Conservation (phyloP, 106 monocot genomes). For the Xerophyta viscosa region DNA sequence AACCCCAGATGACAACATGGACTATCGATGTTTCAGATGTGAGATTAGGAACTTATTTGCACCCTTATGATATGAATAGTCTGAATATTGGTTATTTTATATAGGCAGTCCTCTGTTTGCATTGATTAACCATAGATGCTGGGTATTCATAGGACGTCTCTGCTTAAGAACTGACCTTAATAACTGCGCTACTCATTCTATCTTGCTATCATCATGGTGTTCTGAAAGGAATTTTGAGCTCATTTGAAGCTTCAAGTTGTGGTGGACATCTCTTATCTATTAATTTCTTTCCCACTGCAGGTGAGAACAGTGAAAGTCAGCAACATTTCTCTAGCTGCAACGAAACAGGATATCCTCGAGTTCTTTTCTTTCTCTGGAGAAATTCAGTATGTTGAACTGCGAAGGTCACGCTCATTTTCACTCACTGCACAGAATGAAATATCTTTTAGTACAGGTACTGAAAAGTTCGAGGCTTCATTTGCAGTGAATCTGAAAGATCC, state of each 20-base stretch:
- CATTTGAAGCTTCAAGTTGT: too few species aligned
- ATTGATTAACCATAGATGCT: too few species aligned
- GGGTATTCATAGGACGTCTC: too few species aligned
- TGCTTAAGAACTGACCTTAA: too few species aligned
- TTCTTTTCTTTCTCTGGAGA: slow-evolving; percentile 97
- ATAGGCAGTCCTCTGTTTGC: too few species aligned
- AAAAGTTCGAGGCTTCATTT: slow-evolving; percentile 4
- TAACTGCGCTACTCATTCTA: too few species aligned
- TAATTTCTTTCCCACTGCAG: slow-evolving; percentile 27
- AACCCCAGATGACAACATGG: slow-evolving; percentile 28
- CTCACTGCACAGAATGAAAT: neutral
- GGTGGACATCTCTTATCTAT: too few species aligned
- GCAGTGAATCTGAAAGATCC: slow-evolving; percentile 77
- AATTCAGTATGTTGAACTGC: slow-evolving; percentile 75
- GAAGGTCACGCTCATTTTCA: slow-evolving; percentile 34
- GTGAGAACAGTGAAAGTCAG: slow-evolving; percentile 72
- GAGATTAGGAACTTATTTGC: slow-evolving; percentile 3
- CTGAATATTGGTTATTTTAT: too few species aligned
- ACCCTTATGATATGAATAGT: neutral
- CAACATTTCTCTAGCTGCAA: slow-evolving; percentile 71
- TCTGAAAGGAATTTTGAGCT: too few species aligned
- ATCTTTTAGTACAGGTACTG: too few species aligned
- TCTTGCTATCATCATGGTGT: too few species aligned
- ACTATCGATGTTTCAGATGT: slow-evolving; percentile 45
- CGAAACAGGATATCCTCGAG: slow-evolving; percentile 62